phyloP scores from a whole-genome alignment of 306 rosid species.

The Sophora flavescens region DNA sequence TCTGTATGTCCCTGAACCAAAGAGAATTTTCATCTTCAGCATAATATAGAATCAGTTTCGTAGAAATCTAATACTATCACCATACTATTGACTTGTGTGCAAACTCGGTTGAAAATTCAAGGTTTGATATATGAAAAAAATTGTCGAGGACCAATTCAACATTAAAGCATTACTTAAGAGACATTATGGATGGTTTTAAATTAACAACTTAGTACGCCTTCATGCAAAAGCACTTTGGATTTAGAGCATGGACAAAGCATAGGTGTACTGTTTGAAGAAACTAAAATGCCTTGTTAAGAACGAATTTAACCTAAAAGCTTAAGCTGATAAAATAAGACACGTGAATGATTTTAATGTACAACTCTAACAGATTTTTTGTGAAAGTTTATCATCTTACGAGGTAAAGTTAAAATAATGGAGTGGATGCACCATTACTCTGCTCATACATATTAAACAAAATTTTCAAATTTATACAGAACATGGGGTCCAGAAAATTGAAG shows the following conservation, averaged over 20 bases:
- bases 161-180: slow-evolving; percentile 1
- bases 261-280: slow-evolving; percentile 25
- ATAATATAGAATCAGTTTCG: slow-evolving; percentile 35
- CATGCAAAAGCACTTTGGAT: slow-evolving; percentile 21
- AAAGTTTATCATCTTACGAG: slow-evolving; percentile 11
- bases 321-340: slow-evolving; percentile 16
- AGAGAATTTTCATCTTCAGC: slow-evolving; percentile 35
- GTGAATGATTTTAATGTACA: background rate
- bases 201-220: slow-evolving; percentile 17
- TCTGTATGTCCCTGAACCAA: slow-evolving; percentile 87
- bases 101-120: slow-evolving; percentile 36
- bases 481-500: slow-evolving; percentile 36
- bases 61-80: slow-evolving; percentile 15
- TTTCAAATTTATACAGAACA: slow-evolving; percentile 29
- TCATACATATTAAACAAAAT: slow-evolving; percentile 32
- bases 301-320: slow-evolving; percentile 28
- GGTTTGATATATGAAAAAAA: background rate
- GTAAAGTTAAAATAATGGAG: slow-evolving; percentile 32
- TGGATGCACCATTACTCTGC: background rate
- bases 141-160: slow-evolving; percentile 19
- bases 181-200: slow-evolving; percentile 11
- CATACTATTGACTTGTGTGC: slow-evolving; percentile 20
- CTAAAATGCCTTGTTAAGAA: slow-evolving; percentile 10
- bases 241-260: slow-evolving; percentile 39
- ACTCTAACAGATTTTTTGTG: slow-evolving; percentile 18